A percentile compares a stretch with the other conserved stretches of the same genome.
Conservation (phyloP, 768 basidiomycete genomes). For the Coprinopsis cinerea region DNA sequence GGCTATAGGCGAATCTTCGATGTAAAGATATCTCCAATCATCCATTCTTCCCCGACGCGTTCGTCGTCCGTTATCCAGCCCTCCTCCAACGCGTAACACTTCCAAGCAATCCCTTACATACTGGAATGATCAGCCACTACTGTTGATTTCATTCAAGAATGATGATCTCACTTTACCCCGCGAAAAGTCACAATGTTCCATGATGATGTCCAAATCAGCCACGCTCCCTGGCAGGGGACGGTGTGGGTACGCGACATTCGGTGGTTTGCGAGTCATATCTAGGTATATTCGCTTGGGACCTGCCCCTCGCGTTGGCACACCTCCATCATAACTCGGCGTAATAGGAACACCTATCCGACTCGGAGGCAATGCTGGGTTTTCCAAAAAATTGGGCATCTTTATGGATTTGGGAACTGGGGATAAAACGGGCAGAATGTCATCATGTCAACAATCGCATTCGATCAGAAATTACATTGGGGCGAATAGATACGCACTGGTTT, state of each 20-base stretch:
- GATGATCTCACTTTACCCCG: conserved; percentile 55
- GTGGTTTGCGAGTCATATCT: conserved; percentile 56
- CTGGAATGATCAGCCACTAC: conserved; percentile 33
- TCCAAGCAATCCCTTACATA: conserved; percentile 98
- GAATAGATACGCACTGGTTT: conserved; percentile 50
- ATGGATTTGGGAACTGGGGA: conserved; percentile 65
- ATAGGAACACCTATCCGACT: conserved; percentile 41
- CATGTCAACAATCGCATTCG: not conserved
- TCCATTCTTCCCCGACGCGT: conserved; percentile 71
- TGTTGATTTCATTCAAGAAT: not conserved
- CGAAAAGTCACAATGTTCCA: conserved; percentile 92
- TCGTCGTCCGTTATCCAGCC: conserved; percentile 76
- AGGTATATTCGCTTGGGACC: conserved; percentile 79
- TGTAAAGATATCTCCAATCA: conserved; percentile 85
- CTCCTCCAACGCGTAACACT: conserved; percentile 84
- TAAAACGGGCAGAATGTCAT: not conserved
- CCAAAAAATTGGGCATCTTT: conserved; percentile 45
- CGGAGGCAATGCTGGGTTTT: conserved; percentile 74
- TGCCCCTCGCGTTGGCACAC: conserved; percentile 58
- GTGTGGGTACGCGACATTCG: conserved; percentile 76
- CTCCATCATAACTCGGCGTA: conserved; percentile 27
- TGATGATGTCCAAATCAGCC: conserved; percentile 82
- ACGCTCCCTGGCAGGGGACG: conserved; percentile 81
- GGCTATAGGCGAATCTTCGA: conserved; percentile 45
- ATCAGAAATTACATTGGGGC: not conserved